Evolutionary conservation across 108 stramenopile genomes (phyloP).

Genomic region (Stephanodiscus minutulus): DNA sequence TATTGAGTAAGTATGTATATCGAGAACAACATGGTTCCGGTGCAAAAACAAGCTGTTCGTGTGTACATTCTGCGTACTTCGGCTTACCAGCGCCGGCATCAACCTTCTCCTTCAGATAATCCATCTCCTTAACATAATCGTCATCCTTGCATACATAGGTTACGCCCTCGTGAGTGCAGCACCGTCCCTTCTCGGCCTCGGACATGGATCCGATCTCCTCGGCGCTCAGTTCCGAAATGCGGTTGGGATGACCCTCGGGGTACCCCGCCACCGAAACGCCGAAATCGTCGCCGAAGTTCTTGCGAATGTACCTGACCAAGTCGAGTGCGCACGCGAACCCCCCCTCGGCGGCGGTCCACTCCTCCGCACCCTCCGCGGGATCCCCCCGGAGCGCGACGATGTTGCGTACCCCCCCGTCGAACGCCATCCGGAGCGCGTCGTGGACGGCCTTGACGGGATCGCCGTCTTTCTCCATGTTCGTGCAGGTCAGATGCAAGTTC

Average conservation of each 20-base stretch:
- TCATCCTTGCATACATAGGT: slow-evolving; percentile 91
- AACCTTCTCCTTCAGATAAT: slow-evolving; percentile 89
- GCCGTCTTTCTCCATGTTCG: slow-evolving; percentile 94
- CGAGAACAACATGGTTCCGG: not conserved
- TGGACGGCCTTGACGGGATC: slow-evolving; percentile 84
- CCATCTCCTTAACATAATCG: slow-evolving; percentile 97
- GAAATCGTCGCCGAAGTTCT: slow-evolving; percentile 90
- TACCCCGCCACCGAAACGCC: slow-evolving; percentile 97
- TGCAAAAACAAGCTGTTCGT: slow-evolving; percentile 1
- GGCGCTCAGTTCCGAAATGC: slow-evolving; percentile 77
- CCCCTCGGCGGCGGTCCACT: slow-evolving; percentile 95
- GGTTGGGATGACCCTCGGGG: slow-evolving; percentile 98
- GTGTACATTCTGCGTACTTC: slow-evolving; percentile 4
- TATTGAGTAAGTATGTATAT: not conserved
- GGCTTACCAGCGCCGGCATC: slow-evolving; percentile 92
- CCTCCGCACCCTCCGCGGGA: slow-evolving; percentile 95
- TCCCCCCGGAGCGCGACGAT: slow-evolving; percentile 99
- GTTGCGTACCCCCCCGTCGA: slow-evolving; percentile 93
- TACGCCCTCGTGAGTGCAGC: slow-evolving; percentile 79
- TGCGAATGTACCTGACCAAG: slow-evolving; percentile 94
- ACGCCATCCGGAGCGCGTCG: slow-evolving; percentile 79
- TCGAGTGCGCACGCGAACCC: slow-evolving; percentile 98
- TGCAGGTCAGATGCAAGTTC: slow-evolving; percentile 99
- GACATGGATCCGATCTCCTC: slow-evolving; percentile 78
- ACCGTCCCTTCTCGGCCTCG: slow-evolving; percentile 78